phyloP scores from a whole-genome alignment of 139 green algal genomes.

The Ostreobium quekettii region DNA sequence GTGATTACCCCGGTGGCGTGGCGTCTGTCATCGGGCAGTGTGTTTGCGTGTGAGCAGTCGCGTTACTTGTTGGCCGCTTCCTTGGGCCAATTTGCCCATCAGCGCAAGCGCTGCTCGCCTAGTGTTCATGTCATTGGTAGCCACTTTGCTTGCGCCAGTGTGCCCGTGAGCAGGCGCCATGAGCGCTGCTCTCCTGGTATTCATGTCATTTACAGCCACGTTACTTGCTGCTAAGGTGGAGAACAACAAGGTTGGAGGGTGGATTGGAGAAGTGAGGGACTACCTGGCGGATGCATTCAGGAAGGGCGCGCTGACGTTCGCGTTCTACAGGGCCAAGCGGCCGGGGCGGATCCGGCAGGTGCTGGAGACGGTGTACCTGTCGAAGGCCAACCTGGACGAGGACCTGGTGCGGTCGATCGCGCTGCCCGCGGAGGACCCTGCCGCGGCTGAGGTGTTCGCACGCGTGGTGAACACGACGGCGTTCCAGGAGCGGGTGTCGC shows the following conservation, averaged over 20 bases:
- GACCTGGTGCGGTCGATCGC: slow-evolving; percentile 51
- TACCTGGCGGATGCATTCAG: slow-evolving; percentile 10
- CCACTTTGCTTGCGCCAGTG: no score
- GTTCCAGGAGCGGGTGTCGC: slow-evolving; percentile 31
- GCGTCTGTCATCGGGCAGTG: no score
- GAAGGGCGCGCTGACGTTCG: slow-evolving; percentile 26
- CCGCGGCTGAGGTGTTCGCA: slow-evolving; percentile 49
- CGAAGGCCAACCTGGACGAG: slow-evolving; percentile 40
- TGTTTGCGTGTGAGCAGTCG: no score
- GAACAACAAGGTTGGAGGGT: background rate
- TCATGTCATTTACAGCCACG: no score
- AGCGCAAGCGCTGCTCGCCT: no score
- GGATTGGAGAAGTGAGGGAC: background rate
- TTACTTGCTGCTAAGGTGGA: no score
- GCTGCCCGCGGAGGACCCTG: slow-evolving; percentile 37
- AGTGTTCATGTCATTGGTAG: no score
- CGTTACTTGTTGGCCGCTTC: no score
- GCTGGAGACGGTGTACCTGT: slow-evolving; percentile 42
- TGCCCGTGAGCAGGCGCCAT: no score
- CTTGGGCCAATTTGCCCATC: no score
- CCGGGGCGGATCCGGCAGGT: slow-evolving; percentile 43
- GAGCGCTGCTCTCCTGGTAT: no score
- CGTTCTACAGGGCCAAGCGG: slow-evolving; percentile 33
- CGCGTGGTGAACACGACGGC: slow-evolving; percentile 37
- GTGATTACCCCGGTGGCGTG: no score